Percentiles rank a stretch among this genome's conserved stretches.
These are phyloP conservation scores for Calycina herbarum DNA, from an alignment of 2,329 filamentous ascomycete species.

Conservation along the genomic window DNA sequence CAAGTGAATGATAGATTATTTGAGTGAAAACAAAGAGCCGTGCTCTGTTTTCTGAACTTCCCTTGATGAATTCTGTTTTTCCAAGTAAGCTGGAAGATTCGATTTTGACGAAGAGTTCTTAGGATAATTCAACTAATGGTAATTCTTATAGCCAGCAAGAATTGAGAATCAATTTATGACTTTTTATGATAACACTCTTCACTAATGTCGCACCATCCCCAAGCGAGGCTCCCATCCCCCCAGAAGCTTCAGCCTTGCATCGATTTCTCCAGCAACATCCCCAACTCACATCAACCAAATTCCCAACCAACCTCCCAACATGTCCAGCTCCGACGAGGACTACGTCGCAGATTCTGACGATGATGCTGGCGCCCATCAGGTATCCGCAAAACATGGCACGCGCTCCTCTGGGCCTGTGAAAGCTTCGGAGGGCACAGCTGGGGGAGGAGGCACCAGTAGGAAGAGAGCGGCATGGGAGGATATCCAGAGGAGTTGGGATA, in stretches of 20 bases:
- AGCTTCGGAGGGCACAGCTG: slow-evolving; percentile 31
- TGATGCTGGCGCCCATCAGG: slow-evolving; percentile 48
- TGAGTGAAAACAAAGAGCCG: too few species aligned
- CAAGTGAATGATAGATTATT: not conserved
- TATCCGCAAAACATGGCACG: slow-evolving; percentile 32
- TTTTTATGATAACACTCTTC: not conserved
- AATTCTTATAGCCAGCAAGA: too few species aligned
- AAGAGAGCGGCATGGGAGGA: slow-evolving; percentile 64
- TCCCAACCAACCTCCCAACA: slow-evolving; percentile 37
- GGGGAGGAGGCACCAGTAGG: slow-evolving; percentile 34
- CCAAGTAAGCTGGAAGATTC: not conserved
- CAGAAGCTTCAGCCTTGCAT: slow-evolving; percentile 14
- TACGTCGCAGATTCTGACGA: slow-evolving; percentile 67
- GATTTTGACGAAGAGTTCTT: not conserved
- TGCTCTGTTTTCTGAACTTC: not conserved
- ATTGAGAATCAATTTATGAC: not conserved
- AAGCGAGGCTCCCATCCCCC: not conserved
- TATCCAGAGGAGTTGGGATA: slow-evolving; percentile 69
- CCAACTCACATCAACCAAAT: not conserved
- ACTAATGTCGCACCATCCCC: not conserved
- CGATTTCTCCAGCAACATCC: not conserved
- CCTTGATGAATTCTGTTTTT: not conserved
- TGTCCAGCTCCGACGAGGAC: slow-evolving; percentile 75
- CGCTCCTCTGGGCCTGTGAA: slow-evolving; percentile 34
- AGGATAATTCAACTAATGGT: not conserved